These are phyloP conservation scores for Colletotrichum somersetense DNA, from an alignment of 2,329 filamentous ascomycete genomes.

Conservation along the genomic window DNA sequence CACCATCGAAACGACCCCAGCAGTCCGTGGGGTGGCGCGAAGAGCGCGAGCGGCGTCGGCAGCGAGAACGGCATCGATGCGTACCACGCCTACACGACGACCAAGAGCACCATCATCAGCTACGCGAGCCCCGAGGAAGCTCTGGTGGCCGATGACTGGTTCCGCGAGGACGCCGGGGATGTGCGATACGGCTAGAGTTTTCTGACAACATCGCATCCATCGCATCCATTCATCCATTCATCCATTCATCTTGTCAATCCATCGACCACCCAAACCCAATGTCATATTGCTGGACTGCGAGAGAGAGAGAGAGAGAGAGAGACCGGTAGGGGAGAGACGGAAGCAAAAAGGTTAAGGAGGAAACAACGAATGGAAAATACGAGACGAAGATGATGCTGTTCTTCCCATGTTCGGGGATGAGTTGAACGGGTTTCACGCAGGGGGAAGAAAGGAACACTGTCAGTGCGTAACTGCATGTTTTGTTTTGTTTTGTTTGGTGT, in stretches of 20 bases:
- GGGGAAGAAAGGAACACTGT: background rate
- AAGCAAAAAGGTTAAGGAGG: background rate
- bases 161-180: conserved; percentile 66
- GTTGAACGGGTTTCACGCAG: conserved; percentile 17
- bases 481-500: conserved; percentile 1
- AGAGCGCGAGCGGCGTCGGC: conserved; percentile 73
- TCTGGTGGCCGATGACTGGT: conserved; percentile 74
- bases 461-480: conserved; percentile 23
- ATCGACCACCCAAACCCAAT: background rate
- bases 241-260: background rate
- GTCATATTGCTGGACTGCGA: background rate
- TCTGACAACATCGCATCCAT: no score
- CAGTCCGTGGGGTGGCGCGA: conserved; percentile 77
- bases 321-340: background rate
- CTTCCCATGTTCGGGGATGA: conserved; percentile 40
- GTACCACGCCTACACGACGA: conserved; percentile 68
- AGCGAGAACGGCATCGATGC: conserved; percentile 80
- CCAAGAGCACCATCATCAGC: conserved; percentile 78
- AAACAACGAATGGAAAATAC: background rate
- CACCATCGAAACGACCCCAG: conserved; percentile 81
- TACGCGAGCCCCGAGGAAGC: conserved; percentile 70
- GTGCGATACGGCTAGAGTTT: conserved; percentile 71
- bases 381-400: background rate
- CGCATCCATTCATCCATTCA: no score
- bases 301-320: no score